Evolutionary conservation across 441 rosid species (phyloP).

Genomic region (Pelargonium australe): DNA sequence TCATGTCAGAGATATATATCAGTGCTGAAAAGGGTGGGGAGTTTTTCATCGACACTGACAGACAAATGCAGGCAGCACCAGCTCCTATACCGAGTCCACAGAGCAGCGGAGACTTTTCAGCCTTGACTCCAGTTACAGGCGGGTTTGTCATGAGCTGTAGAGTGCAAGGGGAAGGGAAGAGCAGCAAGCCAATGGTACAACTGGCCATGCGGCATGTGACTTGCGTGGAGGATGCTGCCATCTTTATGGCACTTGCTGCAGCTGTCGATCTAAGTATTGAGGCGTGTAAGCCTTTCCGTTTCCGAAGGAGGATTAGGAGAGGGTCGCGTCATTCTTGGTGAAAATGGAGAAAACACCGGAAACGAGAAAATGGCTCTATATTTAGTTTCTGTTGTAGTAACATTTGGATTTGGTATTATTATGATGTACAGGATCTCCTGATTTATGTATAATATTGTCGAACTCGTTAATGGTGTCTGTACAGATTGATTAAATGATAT

Average conservation of each 20-base stretch:
- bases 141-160: conserved; percentile 92
- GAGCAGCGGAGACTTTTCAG: conserved; percentile 87
- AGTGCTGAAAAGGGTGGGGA: conserved; percentile 93
- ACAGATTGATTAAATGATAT: too few relatives aligned
- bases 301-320: conserved; percentile 56
- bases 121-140: conserved; percentile 45
- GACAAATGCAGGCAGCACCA: conserved; percentile 53
- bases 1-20: conserved; percentile 76
- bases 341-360: conserved; percentile 11
- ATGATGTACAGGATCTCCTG: too few relatives aligned
- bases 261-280: conserved; percentile 88
- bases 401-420: neutral
- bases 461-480: too few relatives aligned
- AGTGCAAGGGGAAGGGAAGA: conserved; percentile 86
- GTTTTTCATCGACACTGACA: conserved; percentile 75
- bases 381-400: neutral
- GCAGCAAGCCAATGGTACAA: conserved; percentile 76
- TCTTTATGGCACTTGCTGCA: conserved; percentile 92
- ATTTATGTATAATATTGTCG: too few relatives aligned
- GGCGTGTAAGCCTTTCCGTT: conserved; percentile 65
- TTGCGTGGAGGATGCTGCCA: conserved; percentile 94
- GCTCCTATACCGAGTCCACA: conserved; percentile 85
- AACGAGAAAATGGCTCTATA: neutral
- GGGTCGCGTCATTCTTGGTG: conserved; percentile 60
- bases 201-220: conserved; percentile 85